These are phyloP conservation scores for Corylus avellana DNA, from an alignment of 306 rosid species.

Conservation along the genomic window DNA sequence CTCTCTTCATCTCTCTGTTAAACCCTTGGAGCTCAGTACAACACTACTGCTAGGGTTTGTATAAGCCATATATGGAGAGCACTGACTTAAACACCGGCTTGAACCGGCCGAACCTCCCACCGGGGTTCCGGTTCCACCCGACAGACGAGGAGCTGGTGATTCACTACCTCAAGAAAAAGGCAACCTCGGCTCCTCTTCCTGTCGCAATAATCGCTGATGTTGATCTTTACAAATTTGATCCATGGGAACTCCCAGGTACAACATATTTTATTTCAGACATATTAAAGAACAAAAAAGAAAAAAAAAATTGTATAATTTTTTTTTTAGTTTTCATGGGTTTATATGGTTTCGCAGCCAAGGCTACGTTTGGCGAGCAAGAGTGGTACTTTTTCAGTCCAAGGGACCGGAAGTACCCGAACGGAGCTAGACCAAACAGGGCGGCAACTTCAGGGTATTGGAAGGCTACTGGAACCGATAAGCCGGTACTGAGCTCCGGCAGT, in stretches of 20 bases:
- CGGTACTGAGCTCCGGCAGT: constrained; percentile 60
- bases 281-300: constrained; percentile 1
- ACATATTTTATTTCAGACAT: not conserved
- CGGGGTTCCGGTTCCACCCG: constrained; percentile 95
- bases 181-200: constrained; percentile 63
- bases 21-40: constrained; percentile 14
- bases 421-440: constrained; percentile 89
- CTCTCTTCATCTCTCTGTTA: constrained; percentile 24
- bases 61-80: constrained; percentile 60
- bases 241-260: constrained; percentile 93
- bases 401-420: constrained; percentile 96
- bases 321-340: not conserved
- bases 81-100: constrained; percentile 72
- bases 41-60: not conserved
- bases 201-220: constrained; percentile 86
- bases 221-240: constrained; percentile 93
- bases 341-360: constrained; percentile 61
- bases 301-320: not conserved
- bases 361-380: constrained; percentile 86
- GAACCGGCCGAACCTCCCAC: constrained; percentile 78
- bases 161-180: constrained; percentile 88
- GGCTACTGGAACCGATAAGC: constrained; percentile 96
- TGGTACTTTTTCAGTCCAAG: constrained; percentile 97
- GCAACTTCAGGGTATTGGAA: constrained; percentile 98
- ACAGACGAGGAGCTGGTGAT: constrained; percentile 95